Evolutionary conservation across 2,329 filamentous ascomycete species (phyloP).

Genomic region (Trichoderma breve): DNA sequence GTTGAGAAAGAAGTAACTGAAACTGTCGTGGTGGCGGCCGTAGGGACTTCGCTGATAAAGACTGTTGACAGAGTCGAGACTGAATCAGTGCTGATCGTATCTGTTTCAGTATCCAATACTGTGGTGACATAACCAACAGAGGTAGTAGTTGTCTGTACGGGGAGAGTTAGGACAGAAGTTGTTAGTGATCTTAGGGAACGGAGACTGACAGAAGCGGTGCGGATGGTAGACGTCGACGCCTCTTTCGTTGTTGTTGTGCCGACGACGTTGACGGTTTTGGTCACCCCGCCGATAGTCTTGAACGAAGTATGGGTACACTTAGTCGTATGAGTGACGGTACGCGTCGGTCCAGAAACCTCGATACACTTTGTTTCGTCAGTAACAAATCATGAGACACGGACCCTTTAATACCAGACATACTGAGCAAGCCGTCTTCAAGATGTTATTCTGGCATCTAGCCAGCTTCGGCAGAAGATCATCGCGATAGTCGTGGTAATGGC

Average conservation of each 20-base stretch:
- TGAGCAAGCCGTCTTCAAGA: slow-evolving; percentile 3
- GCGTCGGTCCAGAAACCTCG: not conserved
- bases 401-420: not conserved
- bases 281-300: not conserved
- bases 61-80: not conserved
- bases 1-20: not conserved
- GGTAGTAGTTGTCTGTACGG: not conserved
- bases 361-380: slow-evolving; percentile 1
- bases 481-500: not conserved
- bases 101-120: not conserved
- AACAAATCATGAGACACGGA: not conserved
- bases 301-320: slow-evolving; percentile 3
- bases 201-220: not conserved
- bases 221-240: not conserved
- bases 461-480: slow-evolving; percentile 1
- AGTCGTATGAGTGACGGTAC: not conserved
- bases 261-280: not conserved
- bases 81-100: not conserved
- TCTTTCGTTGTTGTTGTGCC: not conserved
- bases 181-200: not conserved
- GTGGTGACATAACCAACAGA: not conserved
- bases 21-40: not conserved
- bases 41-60: not conserved
- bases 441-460: not conserved
- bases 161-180: not conserved